Conservation (phyloP, 2,329 filamentous ascomycete species). For the Endothia cerciana region DNA sequence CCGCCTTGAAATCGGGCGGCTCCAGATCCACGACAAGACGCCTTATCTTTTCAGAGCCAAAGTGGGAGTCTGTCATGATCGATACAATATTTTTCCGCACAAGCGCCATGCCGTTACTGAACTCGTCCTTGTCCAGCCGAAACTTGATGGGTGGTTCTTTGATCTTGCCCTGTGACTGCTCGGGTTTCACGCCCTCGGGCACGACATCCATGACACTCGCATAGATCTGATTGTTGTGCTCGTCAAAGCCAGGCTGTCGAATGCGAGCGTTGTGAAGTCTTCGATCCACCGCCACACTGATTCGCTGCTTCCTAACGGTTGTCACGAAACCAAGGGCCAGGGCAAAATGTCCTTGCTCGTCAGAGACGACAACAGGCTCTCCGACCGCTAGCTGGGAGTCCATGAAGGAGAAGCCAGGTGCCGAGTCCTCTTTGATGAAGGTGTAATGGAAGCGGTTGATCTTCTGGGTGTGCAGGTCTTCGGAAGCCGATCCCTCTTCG, state of each 20-base stretch:
- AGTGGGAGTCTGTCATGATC: conserved; percentile 81
- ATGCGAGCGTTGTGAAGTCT: conserved; percentile 85
- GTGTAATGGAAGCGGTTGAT: conserved; percentile 92
- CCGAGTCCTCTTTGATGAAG: conserved; percentile 71
- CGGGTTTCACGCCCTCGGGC: conserved; percentile 55
- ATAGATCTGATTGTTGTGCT: conserved; percentile 80
- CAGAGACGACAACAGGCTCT: conserved; percentile 94
- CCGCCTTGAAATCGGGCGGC: conserved; percentile 72
- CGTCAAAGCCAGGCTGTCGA: conserved; percentile 75
- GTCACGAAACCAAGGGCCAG: conserved; percentile 91
- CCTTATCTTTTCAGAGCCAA: conserved; percentile 73
- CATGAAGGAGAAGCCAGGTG: conserved; percentile 75
- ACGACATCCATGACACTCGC: conserved; percentile 87
- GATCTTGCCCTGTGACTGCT: conserved; percentile 56
- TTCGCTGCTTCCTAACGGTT: conserved; percentile 71
- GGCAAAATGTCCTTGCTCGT: conserved; percentile 93
- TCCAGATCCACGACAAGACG: conserved; percentile 79
- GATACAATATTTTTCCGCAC: conserved; percentile 93
- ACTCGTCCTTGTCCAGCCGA: conserved; percentile 95
- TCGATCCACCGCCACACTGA: conserved; percentile 89
- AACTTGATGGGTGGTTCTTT: conserved; percentile 67
- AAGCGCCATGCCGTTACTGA: conserved; percentile 95
- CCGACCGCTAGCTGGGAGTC: conserved; percentile 87
- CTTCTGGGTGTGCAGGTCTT: conserved; percentile 72
- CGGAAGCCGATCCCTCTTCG: conserved; percentile 72